These are phyloP conservation scores for Anthostomella pinea DNA, from an alignment of 2,329 filamentous ascomycete genomes.

Conservation along the genomic window DNA sequence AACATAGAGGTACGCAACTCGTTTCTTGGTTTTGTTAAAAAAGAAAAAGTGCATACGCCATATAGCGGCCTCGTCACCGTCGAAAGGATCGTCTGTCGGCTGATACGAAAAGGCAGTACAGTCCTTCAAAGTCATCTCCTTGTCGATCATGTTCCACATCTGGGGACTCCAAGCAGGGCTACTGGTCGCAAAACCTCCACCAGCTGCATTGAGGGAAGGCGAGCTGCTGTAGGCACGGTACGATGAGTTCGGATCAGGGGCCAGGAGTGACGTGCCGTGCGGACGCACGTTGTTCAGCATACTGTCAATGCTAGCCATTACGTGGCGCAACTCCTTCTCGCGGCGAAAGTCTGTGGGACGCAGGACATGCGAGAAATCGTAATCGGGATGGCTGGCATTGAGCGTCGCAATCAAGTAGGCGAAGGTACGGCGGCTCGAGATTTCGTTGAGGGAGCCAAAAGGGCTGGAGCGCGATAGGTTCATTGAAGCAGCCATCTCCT, in stretches of 20 bases:
- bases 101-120: slow-evolving; percentile 89
- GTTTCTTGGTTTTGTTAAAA: slow-evolving; percentile 89
- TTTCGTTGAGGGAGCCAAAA: slow-evolving; percentile 85
- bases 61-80: slow-evolving; percentile 87
- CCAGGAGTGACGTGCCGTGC: slow-evolving; percentile 39
- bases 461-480: slow-evolving; percentile 84
- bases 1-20: slow-evolving; percentile 91
- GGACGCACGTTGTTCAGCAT: slow-evolving; percentile 85
- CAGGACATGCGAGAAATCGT: slow-evolving; percentile 92
- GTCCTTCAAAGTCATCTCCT: slow-evolving; percentile 88
- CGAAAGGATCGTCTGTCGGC: slow-evolving; percentile 85
- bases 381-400: slow-evolving; percentile 93
- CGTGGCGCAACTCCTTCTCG: slow-evolving; percentile 73
- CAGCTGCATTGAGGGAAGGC: slow-evolving; percentile 35
- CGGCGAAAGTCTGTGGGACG: slow-evolving; percentile 86
- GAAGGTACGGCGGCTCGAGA: slow-evolving; percentile 86
- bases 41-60: slow-evolving; percentile 98
- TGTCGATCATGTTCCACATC: slow-evolving; percentile 90
- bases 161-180: slow-evolving; percentile 76
- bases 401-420: slow-evolving; percentile 95
- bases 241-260: slow-evolving; percentile 38
- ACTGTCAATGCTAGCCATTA: slow-evolving; percentile 85
- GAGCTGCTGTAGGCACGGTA: slow-evolving; percentile 36
- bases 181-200: slow-evolving; percentile 42
- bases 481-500: slow-evolving; percentile 63